Percentiles rank a stretch among this genome's conserved stretches.
Conservation (phyloP, 352 stramenopile genomes). For the Globisporangium canariense region DNA sequence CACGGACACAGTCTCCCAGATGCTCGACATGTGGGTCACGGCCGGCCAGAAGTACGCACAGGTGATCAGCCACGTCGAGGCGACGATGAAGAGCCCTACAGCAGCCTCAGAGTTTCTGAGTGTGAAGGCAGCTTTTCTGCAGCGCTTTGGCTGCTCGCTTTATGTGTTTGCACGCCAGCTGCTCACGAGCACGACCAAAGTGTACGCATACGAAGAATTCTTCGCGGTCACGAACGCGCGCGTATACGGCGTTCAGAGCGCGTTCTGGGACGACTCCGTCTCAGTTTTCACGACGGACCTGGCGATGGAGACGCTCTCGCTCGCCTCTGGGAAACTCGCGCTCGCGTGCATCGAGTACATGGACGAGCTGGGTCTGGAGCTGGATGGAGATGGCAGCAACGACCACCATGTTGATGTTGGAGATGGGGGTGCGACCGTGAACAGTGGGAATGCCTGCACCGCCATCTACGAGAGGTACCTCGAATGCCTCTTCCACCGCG, state of each 20-base stretch:
- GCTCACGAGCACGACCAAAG: constrained; percentile 48
- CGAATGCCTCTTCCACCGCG: constrained; percentile 40
- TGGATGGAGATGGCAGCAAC: not conserved
- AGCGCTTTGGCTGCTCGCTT: constrained; percentile 55
- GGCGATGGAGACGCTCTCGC: constrained; percentile 55
- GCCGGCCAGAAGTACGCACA: constrained; percentile 69
- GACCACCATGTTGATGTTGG: constrained; percentile 7
- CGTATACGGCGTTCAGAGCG: constrained; percentile 31
- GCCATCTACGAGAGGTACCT: constrained; percentile 39
- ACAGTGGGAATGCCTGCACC: too few species aligned
- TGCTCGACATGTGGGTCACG: constrained; percentile 64
- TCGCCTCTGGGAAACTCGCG: constrained; percentile 55
- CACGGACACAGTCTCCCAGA: constrained; percentile 39
- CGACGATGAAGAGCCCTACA: not conserved
- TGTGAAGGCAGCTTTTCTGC: constrained; percentile 29
- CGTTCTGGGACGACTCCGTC: constrained; percentile 37
- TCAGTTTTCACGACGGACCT: constrained; percentile 43
- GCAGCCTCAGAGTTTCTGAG: not conserved
- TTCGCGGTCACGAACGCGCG: constrained; percentile 59
- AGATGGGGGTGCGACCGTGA: too few species aligned
- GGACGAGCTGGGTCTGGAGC: not conserved
- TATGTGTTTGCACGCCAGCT: constrained; percentile 65
- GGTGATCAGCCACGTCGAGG: constrained; percentile 39
- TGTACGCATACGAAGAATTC: constrained; percentile 58
- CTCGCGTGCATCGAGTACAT: constrained; percentile 29